Evolutionary conservation across 768 basidiomycete species (phyloP), one percentile per base, ranked within the genome.

Genomic region (Trichaptum fuscoviolaceum): DNA sequence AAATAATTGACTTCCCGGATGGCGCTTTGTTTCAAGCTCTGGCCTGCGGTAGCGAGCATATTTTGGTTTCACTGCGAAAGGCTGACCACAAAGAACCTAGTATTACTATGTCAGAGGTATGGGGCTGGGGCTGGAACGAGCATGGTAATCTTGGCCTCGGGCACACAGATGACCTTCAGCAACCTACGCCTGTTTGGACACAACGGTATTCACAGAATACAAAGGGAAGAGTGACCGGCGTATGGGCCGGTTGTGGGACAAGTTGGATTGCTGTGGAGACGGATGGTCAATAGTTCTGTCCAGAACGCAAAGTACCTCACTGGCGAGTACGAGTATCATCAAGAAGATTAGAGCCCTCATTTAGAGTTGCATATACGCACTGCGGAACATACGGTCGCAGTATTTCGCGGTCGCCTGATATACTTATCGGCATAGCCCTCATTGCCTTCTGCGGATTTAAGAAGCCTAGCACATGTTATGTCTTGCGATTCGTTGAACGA

Each of bases 101-200:
- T 17, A 58, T 60, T 6, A 67, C 20, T 6, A 68, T 64, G 8
- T 67, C 70, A 0, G 83, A 85, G 69, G 83, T 95, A 0, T 92
- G 87, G 85, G 92, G 87, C 0, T 97, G 96, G 93, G 96, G 96
- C 0, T 99, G 96, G 96, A 99, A 98, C 75, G 96, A 99, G 75
- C 96, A 98, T 73, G 96, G 96, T 7, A 99, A 97, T 75, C 80
- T 98, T 27, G 95, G 92, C 0, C 72, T 86, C 25, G 89, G 87
- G 0, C 79, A 82, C 36, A 85, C 84, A 4, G 77, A 80, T 2
- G 88, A 95, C 70, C 75, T 84, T 9, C 67, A 71, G 7, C 27
- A 72, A 18, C 88, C 90, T 18, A 73, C 77, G 12, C 83, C 76
- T 68, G 72, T 92, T 12, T 89, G 89, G 86, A 27, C 70, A 2